Conservation (phyloP, 2,329 filamentous ascomycete genomes). For the Colletotrichum phormii region DNA sequence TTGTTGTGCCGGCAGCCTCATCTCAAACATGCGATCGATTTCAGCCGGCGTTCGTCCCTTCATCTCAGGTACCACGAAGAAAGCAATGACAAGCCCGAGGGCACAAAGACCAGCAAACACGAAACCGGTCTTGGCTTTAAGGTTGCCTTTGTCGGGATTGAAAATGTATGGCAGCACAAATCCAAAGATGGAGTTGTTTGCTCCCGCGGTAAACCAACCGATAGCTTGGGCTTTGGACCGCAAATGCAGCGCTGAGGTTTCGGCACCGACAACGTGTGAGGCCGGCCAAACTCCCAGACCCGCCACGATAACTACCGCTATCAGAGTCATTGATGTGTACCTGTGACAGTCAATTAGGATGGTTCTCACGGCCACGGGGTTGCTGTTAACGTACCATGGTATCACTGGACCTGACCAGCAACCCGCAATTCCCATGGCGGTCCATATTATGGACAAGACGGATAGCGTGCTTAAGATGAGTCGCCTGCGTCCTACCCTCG, state of each 20-base stretch:
- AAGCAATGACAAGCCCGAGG: slow-evolving; percentile 51
- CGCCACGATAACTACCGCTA: slow-evolving; percentile 55
- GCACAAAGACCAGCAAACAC: slow-evolving; percentile 52
- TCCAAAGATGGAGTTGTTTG: slow-evolving; percentile 54
- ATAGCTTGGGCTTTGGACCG: slow-evolving; percentile 57
- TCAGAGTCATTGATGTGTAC: slow-evolving; percentile 49
- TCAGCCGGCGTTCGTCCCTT: slow-evolving; percentile 59
- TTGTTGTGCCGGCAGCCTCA: slow-evolving; percentile 41
- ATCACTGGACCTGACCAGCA: slow-evolving; percentile 52
- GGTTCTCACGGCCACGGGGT: not conserved
- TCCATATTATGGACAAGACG: slow-evolving; percentile 52
- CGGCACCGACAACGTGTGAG: slow-evolving; percentile 54
- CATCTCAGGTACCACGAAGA: slow-evolving; percentile 64
- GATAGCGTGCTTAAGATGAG: slow-evolving; percentile 51
- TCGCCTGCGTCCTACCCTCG: slow-evolving; percentile 51
- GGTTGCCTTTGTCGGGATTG: slow-evolving; percentile 51
- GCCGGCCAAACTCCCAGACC: slow-evolving; percentile 57
- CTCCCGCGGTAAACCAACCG: slow-evolving; percentile 54
- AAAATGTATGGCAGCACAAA: slow-evolving; percentile 64
- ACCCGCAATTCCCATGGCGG: slow-evolving; percentile 59
- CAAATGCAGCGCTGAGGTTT: slow-evolving; percentile 56
- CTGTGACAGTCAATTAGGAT: slow-evolving; percentile 26
- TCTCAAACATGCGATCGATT: slow-evolving; percentile 56
- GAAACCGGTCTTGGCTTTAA: slow-evolving; percentile 55
- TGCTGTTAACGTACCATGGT: slow-evolving; percentile 48